Percentiles rank a stretch among this genome's conserved stretches.
Conservation (phyloP, 2,329 filamentous ascomycete species). For the Scolecobasidium constrictum region DNA sequence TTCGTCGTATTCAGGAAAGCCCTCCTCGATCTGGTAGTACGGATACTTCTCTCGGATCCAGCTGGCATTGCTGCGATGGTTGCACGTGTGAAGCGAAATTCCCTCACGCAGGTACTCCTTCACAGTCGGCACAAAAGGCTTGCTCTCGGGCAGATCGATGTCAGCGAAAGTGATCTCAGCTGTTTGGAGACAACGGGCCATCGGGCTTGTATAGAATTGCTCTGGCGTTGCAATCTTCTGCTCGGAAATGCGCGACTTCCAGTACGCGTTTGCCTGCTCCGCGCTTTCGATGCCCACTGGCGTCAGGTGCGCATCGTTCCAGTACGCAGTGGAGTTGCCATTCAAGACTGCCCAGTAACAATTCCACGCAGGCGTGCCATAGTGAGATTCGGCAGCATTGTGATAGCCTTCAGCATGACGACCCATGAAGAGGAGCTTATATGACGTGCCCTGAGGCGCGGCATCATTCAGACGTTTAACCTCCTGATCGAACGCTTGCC, state of each 20-base stretch:
- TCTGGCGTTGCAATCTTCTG: conserved; percentile 50
- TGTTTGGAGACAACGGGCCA: conserved; percentile 53
- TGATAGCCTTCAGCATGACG: conserved; percentile 60
- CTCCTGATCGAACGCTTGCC: conserved; percentile 52
- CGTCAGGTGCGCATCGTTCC: conserved; percentile 55
- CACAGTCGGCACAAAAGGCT: conserved; percentile 46
- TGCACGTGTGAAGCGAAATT: conserved; percentile 58
- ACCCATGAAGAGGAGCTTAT: conserved; percentile 58
- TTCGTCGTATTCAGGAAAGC: conserved; percentile 50
- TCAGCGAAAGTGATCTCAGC: conserved; percentile 49
- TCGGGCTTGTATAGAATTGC: conserved; percentile 53
- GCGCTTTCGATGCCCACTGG: conserved; percentile 46
- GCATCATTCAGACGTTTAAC: conserved; percentile 44
- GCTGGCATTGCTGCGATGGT: conserved; percentile 46
- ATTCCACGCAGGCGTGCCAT: conserved; percentile 56
- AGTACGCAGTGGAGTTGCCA: conserved; percentile 51
- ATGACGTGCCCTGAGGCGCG: conserved; percentile 36
- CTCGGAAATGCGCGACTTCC: conserved; percentile 39
- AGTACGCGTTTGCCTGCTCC: conserved; percentile 47
- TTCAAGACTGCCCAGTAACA: conserved; percentile 56
- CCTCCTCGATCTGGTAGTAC: conserved; percentile 44
- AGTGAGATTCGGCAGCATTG: conserved; percentile 55
- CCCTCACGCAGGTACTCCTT: conserved; percentile 58
- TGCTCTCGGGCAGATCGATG: conserved; percentile 39
- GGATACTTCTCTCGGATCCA: conserved; percentile 44